Percentiles rank a stretch among this genome's conserved stretches.
Conservation (phyloP, 1,139 yeast genomes). For the Geotrichum australiense region DNA sequence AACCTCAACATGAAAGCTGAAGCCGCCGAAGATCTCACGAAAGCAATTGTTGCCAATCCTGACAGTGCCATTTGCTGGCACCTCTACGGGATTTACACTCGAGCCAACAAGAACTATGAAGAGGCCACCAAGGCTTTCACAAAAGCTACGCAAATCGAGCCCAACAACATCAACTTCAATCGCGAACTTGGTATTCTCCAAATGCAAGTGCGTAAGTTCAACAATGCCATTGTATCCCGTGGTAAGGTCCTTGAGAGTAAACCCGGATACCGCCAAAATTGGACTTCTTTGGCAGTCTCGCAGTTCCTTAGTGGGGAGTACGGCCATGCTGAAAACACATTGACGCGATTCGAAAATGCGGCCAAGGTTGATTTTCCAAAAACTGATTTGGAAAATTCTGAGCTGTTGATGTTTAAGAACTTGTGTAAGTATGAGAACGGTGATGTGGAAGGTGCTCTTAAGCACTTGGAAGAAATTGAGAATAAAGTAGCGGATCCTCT, state of each 20-base stretch:
- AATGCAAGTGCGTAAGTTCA: slow-evolving; percentile 70
- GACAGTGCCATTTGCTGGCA: slow-evolving; percentile 70
- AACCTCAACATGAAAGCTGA: slow-evolving; percentile 51
- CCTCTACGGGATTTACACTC: slow-evolving; percentile 75
- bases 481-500: slow-evolving; percentile 55
- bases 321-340: slow-evolving; percentile 60
- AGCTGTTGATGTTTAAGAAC: slow-evolving; percentile 69
- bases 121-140: slow-evolving; percentile 78
- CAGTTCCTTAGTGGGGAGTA: slow-evolving; percentile 68
- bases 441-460: slow-evolving; percentile 56
- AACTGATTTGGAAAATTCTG: slow-evolving; percentile 70
- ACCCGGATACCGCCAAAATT: slow-evolving; percentile 83
- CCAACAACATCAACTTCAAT: slow-evolving; percentile 69
- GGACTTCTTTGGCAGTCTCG: slow-evolving; percentile 88
- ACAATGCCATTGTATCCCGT: slow-evolving; percentile 55
- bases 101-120: slow-evolving; percentile 59
- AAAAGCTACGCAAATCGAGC: slow-evolving; percentile 72
- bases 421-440: slow-evolving; percentile 58
- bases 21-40: slow-evolving; percentile 54
- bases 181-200: slow-evolving; percentile 79
- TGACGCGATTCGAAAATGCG: slow-evolving; percentile 66
- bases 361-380: slow-evolving; percentile 37
- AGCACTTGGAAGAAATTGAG: slow-evolving; percentile 47
- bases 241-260: slow-evolving; percentile 62
- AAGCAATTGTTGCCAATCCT: slow-evolving; percentile 52